Base-by-base conservation (phyloP, 495 filamentous ascomycete genomes). In the Penicillium silybi region DNA sequence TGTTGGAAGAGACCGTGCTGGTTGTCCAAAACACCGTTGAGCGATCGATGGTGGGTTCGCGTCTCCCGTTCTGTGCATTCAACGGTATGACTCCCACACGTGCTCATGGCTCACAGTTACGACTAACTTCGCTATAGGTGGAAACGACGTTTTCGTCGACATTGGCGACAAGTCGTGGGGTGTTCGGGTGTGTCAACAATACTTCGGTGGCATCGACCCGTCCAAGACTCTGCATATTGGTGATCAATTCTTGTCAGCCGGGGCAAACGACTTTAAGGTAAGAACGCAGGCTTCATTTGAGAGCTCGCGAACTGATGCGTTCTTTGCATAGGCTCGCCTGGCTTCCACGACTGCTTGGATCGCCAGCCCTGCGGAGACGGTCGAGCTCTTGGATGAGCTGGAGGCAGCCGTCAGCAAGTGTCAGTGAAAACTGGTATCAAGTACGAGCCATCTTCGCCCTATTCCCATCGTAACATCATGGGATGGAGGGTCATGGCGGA, bases 91-190 rank as follows among this genome's bases (percentile, higher is more conserved):
- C 15, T 27, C 44, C 32, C n/a, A 7, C 32, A 35, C 23, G 6
- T 39, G 3, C 15, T 2, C 22, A 29, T 2, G 29, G 11, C 10
- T 29, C 6, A 13, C 11, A 23, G 7, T 29, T 2, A 27, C 26
- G 43, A 13, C 8, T 25, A 2, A 40, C 25, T 6, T 15, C 3
- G 15, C 13, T 18, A 10, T 23, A 81, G 80, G 90, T 19, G 92
- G 92, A 7, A 92, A 95, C 50, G 91, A 97, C 64, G 90, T 97
- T 19, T 99, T 99, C 64, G 92, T 99, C 34, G 95, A 99, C 70
- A 97, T 99, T 58, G 95, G 95, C 43, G 95, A 99, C 67, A 99
- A 99, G 66, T 87, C 86, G 37, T 92, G 89, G 85, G 95, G 95
- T 52, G 95, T 99, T 19, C 74, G 87, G 10, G 89, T 87, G 0